Base-by-base conservation (phyloP, 164 flowering plant genomes). In the Chimonanthus salicifolius region DNA sequence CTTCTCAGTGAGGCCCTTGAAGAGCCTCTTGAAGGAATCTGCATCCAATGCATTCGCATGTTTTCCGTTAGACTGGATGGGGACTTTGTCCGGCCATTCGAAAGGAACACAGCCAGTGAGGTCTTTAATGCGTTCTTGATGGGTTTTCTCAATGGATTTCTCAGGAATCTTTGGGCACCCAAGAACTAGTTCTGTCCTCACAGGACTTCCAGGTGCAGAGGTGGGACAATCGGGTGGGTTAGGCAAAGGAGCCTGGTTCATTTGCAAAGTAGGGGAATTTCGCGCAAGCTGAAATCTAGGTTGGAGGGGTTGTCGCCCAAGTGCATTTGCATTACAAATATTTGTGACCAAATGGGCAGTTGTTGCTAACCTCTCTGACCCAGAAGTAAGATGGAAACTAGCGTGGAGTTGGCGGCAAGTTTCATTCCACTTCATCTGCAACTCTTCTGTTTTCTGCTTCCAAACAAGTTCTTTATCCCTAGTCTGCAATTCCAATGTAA, bases 381-480 rank as follows among this genome's bases (percentile, higher is more conserved):
- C 73, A 18, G 72, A 49, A 75, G 62, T 80, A 7, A 78, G 83
- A 82, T 89, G 92, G 77, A 85, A 85, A 72, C 71, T 78, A 10
- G 91, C 92, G 84, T 93, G 98, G 58, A 85, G 83, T 11, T 68
- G 87, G 74, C 81, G 73, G 79, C 99, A 95, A 49, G 87, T 83
- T 7, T 85, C 88, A 15, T 75, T 82, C 99, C 99, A 95, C 86
- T 93, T 92, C 83, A 84, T 91, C 79, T 80, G 87, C 70, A 94
- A 71, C 58, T 86, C 93, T 70, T 87, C 85, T 10, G 83, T 74
- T 75, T 83, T 91, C 79, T 89, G 87, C 85, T 88, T 94, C 78
- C 71, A 48, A 4, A 77, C 63, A 73, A 78, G 9, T 47, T 92
- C 92, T 77, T 86, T 81, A 72, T 88, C 92, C 74, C 83, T 87